Evolutionary conservation across 768 basidiomycete species (phyloP).

Genomic region (Neoboletus subvelutipes): DNA sequence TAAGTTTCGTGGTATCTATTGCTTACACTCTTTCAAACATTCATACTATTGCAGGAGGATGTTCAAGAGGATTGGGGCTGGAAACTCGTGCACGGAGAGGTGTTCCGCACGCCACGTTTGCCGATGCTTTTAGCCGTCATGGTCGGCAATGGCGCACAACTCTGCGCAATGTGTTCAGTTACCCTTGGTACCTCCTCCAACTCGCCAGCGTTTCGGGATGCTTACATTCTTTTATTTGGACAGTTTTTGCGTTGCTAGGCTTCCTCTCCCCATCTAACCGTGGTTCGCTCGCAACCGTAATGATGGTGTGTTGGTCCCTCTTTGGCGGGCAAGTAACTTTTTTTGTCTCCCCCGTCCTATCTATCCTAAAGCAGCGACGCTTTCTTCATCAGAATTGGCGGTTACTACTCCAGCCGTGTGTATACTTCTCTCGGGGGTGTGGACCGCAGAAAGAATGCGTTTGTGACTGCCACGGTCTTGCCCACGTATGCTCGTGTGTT

Average conservation of each 20-base stretch:
- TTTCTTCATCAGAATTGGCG: constrained; percentile 60
- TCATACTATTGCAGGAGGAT: constrained; percentile 60
- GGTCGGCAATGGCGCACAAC: constrained; percentile 68
- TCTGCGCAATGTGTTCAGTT: constrained; percentile 80
- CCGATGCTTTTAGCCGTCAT: constrained; percentile 80
- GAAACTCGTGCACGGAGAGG: constrained; percentile 96
- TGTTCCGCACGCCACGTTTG: constrained; percentile 81
- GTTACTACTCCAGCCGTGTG: constrained; percentile 82
- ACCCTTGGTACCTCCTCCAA: constrained; percentile 62
- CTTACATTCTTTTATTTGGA: constrained; percentile 3
- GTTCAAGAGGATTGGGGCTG: constrained; percentile 98
- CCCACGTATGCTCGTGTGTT: constrained; percentile 61
- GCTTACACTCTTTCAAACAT: neutral
- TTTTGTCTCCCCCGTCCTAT: neutral
- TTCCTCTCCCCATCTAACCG: constrained; percentile 96
- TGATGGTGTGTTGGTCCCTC: constrained; percentile 79
- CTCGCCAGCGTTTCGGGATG: neutral
- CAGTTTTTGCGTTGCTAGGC: constrained; percentile 88
- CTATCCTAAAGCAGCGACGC: neutral
- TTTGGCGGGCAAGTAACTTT: constrained; percentile 68
- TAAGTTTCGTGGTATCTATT: constrained; percentile 36
- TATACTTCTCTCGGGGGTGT: constrained; percentile 74
- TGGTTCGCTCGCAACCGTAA: constrained; percentile 79
- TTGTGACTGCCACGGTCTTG: constrained; percentile 83
- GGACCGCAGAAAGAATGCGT: constrained; percentile 76